Base-by-base conservation (phyloP, 2,329 filamentous ascomycete species). In the Didymosphaeria variabile region DNA sequence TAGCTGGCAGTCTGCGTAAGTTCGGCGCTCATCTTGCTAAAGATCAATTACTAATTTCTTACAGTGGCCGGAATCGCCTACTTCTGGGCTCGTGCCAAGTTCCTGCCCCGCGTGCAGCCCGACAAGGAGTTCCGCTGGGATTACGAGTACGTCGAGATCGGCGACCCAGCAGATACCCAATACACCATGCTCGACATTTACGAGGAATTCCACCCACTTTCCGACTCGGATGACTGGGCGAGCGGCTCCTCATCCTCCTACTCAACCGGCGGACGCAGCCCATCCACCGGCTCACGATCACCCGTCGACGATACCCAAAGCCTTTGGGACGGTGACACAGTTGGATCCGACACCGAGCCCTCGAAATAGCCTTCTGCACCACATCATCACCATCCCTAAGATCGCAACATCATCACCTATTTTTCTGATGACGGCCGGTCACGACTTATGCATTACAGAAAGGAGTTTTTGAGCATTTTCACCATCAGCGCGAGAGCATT, bases 101-200 rank as follows among this genome's bases (percentile, higher is more conserved):
- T 92, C 82, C 81, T 98, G 46, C 94, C 94, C 4, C 88, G 91
- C 62, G 85, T 92, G 61, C 94, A 97, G 79, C 79, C 86, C 55
- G 93, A 93, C 79, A 97, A 97, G 85, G 85, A 86, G 68, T 92
- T 91, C 79, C 88, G 94, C 63, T 98, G 94, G 93, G 92, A 97
- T 69, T 97, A 98, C 79, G 94, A 97, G 72, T 97, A 93, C 69
- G 89, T 97, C 62, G 94, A 97, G 81, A 81, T 90, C 60, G 94
- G 94, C 70, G 91, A 96, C 60, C 79, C 79, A 19, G 75, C 81
- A 61, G 79, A 83, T 51, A 77, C 81, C 52, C 84, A 85, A 67
- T 83, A 84, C 40, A 85, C 82, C 61, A 78, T 88, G 64, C 82
- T 86, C 55, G 84, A 84, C 56, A 81, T 88, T 46, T 85, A 87